phyloP scores from a whole-genome alignment of 805 yeast species.

The Zygoascus tannicola region DNA sequence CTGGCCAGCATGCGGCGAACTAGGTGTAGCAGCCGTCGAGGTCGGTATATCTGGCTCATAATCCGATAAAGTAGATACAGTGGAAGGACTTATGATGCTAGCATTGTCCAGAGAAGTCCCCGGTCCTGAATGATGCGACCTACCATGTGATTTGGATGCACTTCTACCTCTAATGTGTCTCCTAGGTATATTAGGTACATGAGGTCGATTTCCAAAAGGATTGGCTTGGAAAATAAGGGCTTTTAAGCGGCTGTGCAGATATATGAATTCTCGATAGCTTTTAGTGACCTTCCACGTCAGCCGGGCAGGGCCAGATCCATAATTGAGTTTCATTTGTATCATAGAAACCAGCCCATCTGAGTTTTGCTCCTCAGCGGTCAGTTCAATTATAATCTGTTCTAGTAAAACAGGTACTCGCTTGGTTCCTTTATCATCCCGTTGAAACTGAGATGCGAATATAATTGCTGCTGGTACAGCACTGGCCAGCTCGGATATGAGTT shows the following conservation, averaged over 20 bases:
- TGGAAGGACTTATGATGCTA: neutral
- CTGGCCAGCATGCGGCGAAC: neutral
- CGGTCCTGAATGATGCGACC: neutral
- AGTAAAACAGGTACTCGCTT: constrained; percentile 76
- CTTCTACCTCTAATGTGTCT: neutral
- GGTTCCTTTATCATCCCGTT: constrained; percentile 50
- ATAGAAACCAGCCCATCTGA: constrained; percentile 22
- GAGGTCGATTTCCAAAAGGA: constrained; percentile 23
- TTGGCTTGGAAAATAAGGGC: constrained; percentile 38
- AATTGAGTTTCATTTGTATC: constrained; percentile 69
- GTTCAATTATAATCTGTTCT: constrained; percentile 58
- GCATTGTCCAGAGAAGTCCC: too few species aligned
- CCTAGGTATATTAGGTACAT: constrained; percentile 38
- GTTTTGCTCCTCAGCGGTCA: constrained; percentile 29
- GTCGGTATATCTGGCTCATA: neutral
- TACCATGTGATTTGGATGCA: neutral
- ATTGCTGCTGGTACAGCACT: constrained; percentile 28
- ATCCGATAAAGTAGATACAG: neutral
- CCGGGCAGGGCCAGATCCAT: constrained; percentile 75
- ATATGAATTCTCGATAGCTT: constrained; percentile 61
- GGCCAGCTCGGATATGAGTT: constrained; percentile 40
- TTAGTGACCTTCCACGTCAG: constrained; percentile 73
- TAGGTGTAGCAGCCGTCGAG: neutral
- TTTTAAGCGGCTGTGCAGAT: constrained; percentile 60
- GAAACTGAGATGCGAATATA: constrained; percentile 62